A percentile compares a stretch with the other conserved stretches of the same genome.
Evolutionary conservation across 306 rosid genomes (phyloP).

Genomic region (Sicyos edulis): DNA sequence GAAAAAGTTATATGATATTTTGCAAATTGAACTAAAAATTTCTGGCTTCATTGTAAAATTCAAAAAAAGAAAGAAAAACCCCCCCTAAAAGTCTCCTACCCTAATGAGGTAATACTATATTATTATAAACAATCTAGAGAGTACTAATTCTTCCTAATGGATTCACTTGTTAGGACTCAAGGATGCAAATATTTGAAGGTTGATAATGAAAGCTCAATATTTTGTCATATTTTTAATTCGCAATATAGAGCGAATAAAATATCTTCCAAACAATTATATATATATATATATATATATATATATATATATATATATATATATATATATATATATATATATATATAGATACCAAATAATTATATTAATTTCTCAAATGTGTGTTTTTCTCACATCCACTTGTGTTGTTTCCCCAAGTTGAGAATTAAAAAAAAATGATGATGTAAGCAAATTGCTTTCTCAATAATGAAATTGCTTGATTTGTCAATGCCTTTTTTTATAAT

Average conservation of each 20-base stretch:
- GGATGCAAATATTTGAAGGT: background rate
- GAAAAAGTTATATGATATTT: no score
- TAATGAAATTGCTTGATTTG: background rate
- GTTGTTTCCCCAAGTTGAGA: conserved; percentile 7
- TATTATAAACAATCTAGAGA: background rate
- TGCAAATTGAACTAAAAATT: no score
- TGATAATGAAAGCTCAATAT: conserved; percentile 4
- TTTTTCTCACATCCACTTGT: background rate
- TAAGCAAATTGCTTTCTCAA: background rate
- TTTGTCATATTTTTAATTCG: background rate
- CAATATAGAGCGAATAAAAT: background rate
- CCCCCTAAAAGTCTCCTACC: background rate
- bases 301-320: no score
- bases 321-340: no score
- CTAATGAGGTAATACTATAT: no score
- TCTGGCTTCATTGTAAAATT: no score
- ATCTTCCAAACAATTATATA: no score
- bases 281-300: no score
- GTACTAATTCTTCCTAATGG: background rate
- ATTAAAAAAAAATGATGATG: background rate
- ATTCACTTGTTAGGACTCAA: background rate
- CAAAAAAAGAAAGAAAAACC: no score
- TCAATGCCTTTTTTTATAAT: background rate
- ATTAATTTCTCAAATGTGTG: background rate
- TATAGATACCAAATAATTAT: no score